These are phyloP conservation scores for Phialemoniopsis sp. DNA, from an alignment of 2,329 filamentous ascomycete species.

Conservation along the genomic window DNA sequence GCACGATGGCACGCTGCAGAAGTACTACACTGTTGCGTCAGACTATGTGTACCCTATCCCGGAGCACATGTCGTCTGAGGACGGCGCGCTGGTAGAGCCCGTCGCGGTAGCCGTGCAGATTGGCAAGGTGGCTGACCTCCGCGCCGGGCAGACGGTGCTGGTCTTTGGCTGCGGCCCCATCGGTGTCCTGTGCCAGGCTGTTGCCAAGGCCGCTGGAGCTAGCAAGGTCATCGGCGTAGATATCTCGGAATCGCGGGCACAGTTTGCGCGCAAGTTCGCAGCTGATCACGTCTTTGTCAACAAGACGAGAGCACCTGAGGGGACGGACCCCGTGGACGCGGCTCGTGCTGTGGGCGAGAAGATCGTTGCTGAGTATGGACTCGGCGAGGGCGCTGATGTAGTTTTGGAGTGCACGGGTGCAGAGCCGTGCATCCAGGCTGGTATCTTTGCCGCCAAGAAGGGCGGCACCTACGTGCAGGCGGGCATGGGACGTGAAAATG, in stretches of 20 bases:
- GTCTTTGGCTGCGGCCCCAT: constrained; percentile 48
- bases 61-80: constrained; percentile 37
- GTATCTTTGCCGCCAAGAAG: constrained; percentile 35
- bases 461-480: constrained; percentile 47
- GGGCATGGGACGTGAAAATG: constrained; percentile 46
- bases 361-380: constrained; percentile 29
- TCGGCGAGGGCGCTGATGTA: constrained; percentile 41
- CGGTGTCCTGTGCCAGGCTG: constrained; percentile 38
- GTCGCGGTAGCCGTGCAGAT: constrained; percentile 46
- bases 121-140: constrained; percentile 31
- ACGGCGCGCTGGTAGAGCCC: constrained; percentile 49
- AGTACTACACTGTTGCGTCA: constrained; percentile 39
- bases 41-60: constrained; percentile 45
- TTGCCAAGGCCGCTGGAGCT: constrained; percentile 39
- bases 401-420: constrained; percentile 31
- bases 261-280: constrained; percentile 37
- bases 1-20: constrained; percentile 41
- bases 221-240: constrained; percentile 42
- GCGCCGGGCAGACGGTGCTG: constrained; percentile 34
- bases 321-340: too few species aligned
- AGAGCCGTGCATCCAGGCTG: constrained; percentile 41
- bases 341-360: constrained; percentile 23
- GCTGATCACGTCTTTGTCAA: constrained; percentile 33
- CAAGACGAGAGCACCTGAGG: too few species aligned
- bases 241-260: constrained; percentile 31